Evolutionary conservation across 306 rosid genomes (phyloP).

Genomic region (Quercus berberidifolia): DNA sequence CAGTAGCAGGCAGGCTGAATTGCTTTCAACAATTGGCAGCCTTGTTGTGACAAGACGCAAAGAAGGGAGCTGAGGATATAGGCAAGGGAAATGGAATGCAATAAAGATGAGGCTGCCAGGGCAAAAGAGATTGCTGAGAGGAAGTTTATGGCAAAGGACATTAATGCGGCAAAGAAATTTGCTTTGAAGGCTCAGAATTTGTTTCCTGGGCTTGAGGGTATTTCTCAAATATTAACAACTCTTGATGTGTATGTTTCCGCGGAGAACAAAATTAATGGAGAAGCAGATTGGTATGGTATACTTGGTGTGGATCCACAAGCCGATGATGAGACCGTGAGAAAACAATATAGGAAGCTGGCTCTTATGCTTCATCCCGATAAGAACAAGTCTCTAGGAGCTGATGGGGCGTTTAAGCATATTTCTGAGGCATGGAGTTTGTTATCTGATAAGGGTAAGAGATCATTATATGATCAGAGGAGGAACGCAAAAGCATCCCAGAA

Average conservation of each 20-base stretch:
- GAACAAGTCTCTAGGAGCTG: slow-evolving; percentile 85
- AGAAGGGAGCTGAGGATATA: slow-evolving; percentile 14
- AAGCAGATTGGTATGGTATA: slow-evolving; percentile 85
- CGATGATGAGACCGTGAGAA: slow-evolving; percentile 71
- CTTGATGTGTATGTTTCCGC: slow-evolving; percentile 76
- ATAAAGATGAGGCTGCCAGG: slow-evolving; percentile 83
- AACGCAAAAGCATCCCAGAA: slow-evolving; percentile 37
- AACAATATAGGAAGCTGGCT: slow-evolving; percentile 81
- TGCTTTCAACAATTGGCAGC: not conserved
- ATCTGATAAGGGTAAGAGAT: slow-evolving; percentile 62
- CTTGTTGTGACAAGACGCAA: slow-evolving; percentile 8
- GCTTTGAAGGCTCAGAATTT: slow-evolving; percentile 78
- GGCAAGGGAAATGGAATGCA: slow-evolving; percentile 73
- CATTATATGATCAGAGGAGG: slow-evolving; percentile 58
- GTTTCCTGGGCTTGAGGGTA: slow-evolving; percentile 78
- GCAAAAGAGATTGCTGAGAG: slow-evolving; percentile 83
- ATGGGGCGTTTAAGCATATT: slow-evolving; percentile 84
- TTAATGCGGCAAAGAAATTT: slow-evolving; percentile 70
- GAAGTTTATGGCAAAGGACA: slow-evolving; percentile 68
- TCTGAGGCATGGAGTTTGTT: slow-evolving; percentile 92
- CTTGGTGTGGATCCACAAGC: slow-evolving; percentile 67
- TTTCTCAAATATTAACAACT: slow-evolving; percentile 75
- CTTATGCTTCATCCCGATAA: slow-evolving; percentile 93
- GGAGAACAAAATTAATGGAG: slow-evolving; percentile 64
- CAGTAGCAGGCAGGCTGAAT: not conserved